phyloP scores from a whole-genome alignment of 2,329 filamentous ascomycete species.

The Chrysoporthe austroafricana region DNA sequence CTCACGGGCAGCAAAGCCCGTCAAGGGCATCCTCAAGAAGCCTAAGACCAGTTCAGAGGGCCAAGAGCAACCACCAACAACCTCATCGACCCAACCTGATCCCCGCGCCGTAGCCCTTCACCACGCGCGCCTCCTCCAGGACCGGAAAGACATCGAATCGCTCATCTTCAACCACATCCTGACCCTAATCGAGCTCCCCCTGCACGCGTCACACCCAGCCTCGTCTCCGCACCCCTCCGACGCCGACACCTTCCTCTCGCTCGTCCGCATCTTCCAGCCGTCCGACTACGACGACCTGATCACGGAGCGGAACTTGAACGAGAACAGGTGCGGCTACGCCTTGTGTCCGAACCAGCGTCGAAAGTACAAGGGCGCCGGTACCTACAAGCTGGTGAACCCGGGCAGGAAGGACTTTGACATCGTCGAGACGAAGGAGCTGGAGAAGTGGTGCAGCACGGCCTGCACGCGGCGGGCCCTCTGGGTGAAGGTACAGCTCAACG shows the following conservation, averaged over 20 bases:
- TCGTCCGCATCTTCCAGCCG: slow-evolving; percentile 77
- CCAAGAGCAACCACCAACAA: slow-evolving; percentile 36
- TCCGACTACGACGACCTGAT: slow-evolving; percentile 88
- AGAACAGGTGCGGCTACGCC: slow-evolving; percentile 85
- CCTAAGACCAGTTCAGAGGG: slow-evolving; percentile 46
- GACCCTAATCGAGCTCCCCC: slow-evolving; percentile 66
- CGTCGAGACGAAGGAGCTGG: slow-evolving; percentile 71
- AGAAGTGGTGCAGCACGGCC: slow-evolving; percentile 83
- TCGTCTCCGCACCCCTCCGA: slow-evolving; percentile 61
- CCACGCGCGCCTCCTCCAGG: slow-evolving; percentile 81
- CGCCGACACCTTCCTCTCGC: slow-evolving; percentile 64
- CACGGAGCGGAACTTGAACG: slow-evolving; percentile 85
- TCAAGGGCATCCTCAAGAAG: slow-evolving; percentile 67
- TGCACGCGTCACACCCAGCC: slow-evolving; percentile 44
- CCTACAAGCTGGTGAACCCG: slow-evolving; percentile 67
- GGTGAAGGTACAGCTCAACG: slow-evolving; percentile 84
- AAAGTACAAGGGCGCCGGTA: slow-evolving; percentile 58
- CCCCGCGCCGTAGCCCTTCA: slow-evolving; percentile 70
- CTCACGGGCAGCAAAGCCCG: slow-evolving; percentile 39
- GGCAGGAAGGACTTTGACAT: slow-evolving; percentile 64
- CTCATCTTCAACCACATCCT: slow-evolving; percentile 75
- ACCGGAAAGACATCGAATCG: slow-evolving; percentile 77
- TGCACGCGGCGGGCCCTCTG: slow-evolving; percentile 84
- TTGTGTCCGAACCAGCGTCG: slow-evolving; percentile 72
- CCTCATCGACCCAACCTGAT: slow-evolving; percentile 46